Base-by-base conservation (phyloP, 768 basidiomycete species). In the Trametes coccinea region DNA sequence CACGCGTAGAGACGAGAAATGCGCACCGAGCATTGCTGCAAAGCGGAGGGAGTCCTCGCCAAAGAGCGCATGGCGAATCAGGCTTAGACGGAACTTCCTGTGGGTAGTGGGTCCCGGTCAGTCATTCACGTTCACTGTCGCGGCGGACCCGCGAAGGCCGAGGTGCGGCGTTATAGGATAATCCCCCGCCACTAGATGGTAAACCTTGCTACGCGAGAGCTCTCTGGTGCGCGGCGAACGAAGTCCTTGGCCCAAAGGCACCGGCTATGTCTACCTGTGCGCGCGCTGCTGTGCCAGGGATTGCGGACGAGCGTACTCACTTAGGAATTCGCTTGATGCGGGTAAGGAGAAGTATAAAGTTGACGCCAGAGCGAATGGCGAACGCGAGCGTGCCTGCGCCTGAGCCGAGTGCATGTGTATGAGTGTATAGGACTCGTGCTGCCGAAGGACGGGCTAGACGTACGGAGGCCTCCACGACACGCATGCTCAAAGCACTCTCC, bases 381-480 rank as follows among this genome's bases (percentile, higher is more conserved):
- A 92, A 93, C 0, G 89, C 94, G 16, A 98, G 78, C 0, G 85
- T 73, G 13, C 87, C 90, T 27, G 95, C 90, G 59, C 95, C 93
- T 95, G 43, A 4, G 10, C 14, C 29, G n/a, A n/a, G 27, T 17
- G 16, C 27, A 45, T 33, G 14, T 41, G 29, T 33, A 17, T 29
- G 2, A 11, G 45, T 46, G 33, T 37, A 27, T 13, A 55, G 44
- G 17, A 27, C 51, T 54, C 33, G 60, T 34, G 37, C 54, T 2
- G 4, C 30, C 29, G 31, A 41, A 54, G 13, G 27, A 7, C 22
- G 2, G n/a, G 9, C 45, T 49, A 84, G 22, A 22, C 90, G 73
- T 70, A 93, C 92, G 80, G 17, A 89, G 67, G 46, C 87, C 89
- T 16, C 93, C 92, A 22, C 78, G 75, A 5, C 81, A 77, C 0